These are phyloP conservation scores for Magnolia kwangsiensis DNA, from an alignment of 164 flowering plant genomes.

Conservation along the genomic window DNA sequence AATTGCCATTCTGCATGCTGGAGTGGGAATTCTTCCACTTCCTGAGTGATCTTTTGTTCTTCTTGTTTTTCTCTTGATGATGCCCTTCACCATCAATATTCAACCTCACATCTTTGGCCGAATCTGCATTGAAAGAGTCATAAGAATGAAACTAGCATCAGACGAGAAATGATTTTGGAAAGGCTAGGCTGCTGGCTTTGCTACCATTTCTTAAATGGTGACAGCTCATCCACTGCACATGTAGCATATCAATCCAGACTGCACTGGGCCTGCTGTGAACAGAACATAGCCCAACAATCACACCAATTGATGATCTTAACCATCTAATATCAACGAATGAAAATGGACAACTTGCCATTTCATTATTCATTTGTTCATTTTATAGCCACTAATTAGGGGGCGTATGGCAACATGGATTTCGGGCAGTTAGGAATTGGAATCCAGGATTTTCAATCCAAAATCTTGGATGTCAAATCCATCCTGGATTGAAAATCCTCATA, in stretches of 20 bases:
- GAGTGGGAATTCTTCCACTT: conserved; percentile 83
- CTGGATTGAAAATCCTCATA: too few species aligned
- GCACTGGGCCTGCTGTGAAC: too few species aligned
- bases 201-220: neutral
- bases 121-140: conserved; percentile 18
- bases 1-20: conserved; percentile 31
- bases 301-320: too few species aligned
- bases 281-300: too few species aligned
- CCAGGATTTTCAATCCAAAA: too few species aligned
- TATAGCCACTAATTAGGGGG: neutral
- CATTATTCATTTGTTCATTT: neutral
- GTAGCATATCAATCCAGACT: too few species aligned
- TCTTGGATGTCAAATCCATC: too few species aligned
- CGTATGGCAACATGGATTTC: neutral
- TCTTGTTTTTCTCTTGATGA: conserved; percentile 38
- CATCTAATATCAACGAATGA: too few species aligned
- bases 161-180: neutral
- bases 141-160: neutral
- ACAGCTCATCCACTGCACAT: too few species aligned
- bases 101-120: conserved; percentile 52
- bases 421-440: too few species aligned
- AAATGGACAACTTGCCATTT: neutral
- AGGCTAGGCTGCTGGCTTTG: neutral
- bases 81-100: conserved; percentile 61
- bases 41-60: conserved; percentile 46